Conservation (phyloP, 2,329 filamentous ascomycete genomes). For the Alternaria alternata region DNA sequence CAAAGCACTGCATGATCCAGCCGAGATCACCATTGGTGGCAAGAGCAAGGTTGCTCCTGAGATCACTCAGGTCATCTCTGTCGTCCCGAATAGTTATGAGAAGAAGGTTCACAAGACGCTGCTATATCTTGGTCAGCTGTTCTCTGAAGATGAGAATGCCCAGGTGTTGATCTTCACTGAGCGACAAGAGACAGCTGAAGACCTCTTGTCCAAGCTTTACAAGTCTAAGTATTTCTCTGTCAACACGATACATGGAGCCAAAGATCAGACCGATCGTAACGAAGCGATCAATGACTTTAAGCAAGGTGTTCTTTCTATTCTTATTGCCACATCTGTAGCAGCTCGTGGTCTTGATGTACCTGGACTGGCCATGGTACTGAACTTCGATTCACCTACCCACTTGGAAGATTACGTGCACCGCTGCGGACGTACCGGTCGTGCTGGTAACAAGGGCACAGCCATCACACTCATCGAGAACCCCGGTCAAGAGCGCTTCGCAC, state of each 20-base stretch:
- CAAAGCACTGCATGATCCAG: conserved; percentile 83
- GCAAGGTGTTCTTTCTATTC: conserved; percentile 83
- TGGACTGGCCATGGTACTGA: conserved; percentile 93
- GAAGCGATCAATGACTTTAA: conserved; percentile 49
- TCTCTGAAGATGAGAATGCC: conserved; percentile 86
- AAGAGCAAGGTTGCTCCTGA: conserved; percentile 72
- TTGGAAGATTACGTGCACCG: conserved; percentile 97
- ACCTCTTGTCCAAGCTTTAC: conserved; percentile 42
- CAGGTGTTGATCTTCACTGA: conserved; percentile 92
- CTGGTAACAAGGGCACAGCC: conserved; percentile 92
- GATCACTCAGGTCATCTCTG: conserved; percentile 91
- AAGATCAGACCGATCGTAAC: conserved; percentile 61
- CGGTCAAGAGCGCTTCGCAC: conserved; percentile 88
- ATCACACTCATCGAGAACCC: conserved; percentile 94
- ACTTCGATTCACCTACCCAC: conserved; percentile 93
- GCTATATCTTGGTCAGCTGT: conserved; percentile 85
- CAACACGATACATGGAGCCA: conserved; percentile 77
- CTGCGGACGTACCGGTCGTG: conserved; percentile 90
- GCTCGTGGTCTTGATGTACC: conserved; percentile 96
- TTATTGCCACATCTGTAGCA: conserved; percentile 94
- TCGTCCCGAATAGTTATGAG: conserved; percentile 59
- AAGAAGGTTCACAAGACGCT: conserved; percentile 89
- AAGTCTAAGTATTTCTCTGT: conserved; percentile 56
- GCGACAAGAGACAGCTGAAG: conserved; percentile 75
- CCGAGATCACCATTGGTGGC: conserved; percentile 92